Base-by-base conservation (phyloP, 2,329 filamentous ascomycete species). In the Botrytis hyacinthi region DNA sequence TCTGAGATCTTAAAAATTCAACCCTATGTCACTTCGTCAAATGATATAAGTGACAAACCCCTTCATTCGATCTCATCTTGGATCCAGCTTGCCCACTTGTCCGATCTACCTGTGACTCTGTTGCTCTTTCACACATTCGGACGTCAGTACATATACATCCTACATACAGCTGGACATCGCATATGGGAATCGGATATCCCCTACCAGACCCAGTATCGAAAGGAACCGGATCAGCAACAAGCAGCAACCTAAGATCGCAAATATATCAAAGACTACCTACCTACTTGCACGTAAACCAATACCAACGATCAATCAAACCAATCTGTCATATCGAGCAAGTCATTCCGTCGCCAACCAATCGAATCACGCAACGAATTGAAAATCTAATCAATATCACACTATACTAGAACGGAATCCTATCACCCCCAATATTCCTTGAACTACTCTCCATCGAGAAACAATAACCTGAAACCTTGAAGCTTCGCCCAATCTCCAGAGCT, bases 401-500 rank as follows among this genome's bases (percentile, higher is more conserved):
- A 62, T 62, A 26, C 29, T 48, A 54, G 63, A 67, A 51, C 63
- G 22, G 32, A 67, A 67, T 67, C 48, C 44, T 37, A 67, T 37
- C 63, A 37, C 44, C 37, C 22, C 16, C 35, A 42, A n/a, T 67
- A 54, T 51, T n/a, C 20, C 18, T 46, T 7, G 32, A n/a, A 37
- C 63, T 51, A 66, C 26, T 26, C 44, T 32, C 5, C 32, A 66
- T 66, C 12, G 6, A 66, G 63, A 66, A 51, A 66, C 44, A 35
- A 67, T 29, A 40, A 67, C 22, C 32, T 20, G 48, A 67, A 54
- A 54, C 22, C 65, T 67, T 40, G 32, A 54, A 67, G 22, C 32
- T 51, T 37, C 7, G 46, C 46, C 32, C 32, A 37, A 40, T 67
- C 59, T 37, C 32, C 20, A 61, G 12, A 26, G 14, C 63, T n/a